Base-by-base conservation (phyloP, 1,139 yeast genomes). In the Yamadazyma sp. region DNA sequence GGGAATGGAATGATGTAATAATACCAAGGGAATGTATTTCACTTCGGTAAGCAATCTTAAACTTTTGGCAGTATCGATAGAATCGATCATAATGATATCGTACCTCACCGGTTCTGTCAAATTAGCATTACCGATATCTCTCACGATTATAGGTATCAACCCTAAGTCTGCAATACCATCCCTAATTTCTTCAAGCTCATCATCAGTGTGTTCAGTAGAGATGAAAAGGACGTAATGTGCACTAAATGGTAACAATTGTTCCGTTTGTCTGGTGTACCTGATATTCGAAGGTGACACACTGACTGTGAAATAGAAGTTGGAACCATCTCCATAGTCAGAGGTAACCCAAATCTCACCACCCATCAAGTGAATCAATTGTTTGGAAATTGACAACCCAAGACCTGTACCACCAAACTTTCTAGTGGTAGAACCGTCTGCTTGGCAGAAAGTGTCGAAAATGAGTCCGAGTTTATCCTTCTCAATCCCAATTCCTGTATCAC, bases 331-430 rank as follows among this genome's bases (percentile, higher is more conserved):
- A 55, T 82, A 84, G 41, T 77, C 77, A 1, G 92, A 84, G 24
- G 86, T 79, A 29, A 87, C 95, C 95, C 95, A 86, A 46, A 87
- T 87, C 48, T 85, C 91, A 54, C 86, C 96, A 33, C 95, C 95
- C 95, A 87, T 87, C 45, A 87, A 73, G 54, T 86, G 91, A 57
- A 87, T 87, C 51, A 87, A 74, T 53, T 87, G 88, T 59, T 86
- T 86, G 6, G 95, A 87, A 60, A 87, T 87, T 2, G 95, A 85
- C 43, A 87, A 73, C 18, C 96, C 96, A 37, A 87, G 71, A 44
- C 92, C 92, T 8, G 95, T 87, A 59, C 96, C 96, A 57, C 96
- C 96, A 59, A 87, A 87, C 60, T 86, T 86, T 58, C 96, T 77
- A 1, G 95, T 87, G 1, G 95, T 87, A 2, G 95, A 86, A 37